Base-by-base conservation (phyloP, 2,329 filamentous ascomycete genomes). In the Daldinia sp. region DNA sequence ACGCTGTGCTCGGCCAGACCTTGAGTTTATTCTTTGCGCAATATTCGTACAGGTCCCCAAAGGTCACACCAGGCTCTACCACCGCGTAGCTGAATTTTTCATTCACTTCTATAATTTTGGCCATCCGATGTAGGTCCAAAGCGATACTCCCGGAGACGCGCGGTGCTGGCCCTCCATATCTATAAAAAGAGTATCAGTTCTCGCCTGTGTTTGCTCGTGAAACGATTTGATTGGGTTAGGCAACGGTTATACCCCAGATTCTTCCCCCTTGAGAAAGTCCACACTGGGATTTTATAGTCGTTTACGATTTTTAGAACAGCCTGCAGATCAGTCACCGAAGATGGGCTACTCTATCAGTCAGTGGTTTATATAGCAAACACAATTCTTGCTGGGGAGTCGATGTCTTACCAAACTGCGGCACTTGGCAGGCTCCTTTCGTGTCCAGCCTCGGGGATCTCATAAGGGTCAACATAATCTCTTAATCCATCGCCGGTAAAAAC, bases 121-220 rank as follows among this genome's bases (percentile, higher is more conserved):
- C 74, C 77, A 82, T 80, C 29, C 77, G 75, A 57, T 77, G 79
- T 1, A 83, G 71, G 62, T 83, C 79, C 15, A 84, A 65, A 0
- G 79, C 80, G 4, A 83, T 74, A 21, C 76, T 79, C 0, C 81
- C 81, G 1, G 75, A 77, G 11, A 82, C 75, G 5, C 80, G 71
- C 0, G 81, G 82, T 0, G 80, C 81, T 1, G 82, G 78, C 3
- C 82, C 82, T 10, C 82, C 82, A 58, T 84, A 84, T 9, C 79
- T 78, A 6, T 19, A n/a, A 4, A 6, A 4, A 6, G 32, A 2
- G 8, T 10, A 29, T 70, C 17, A 61, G 49, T 48, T 25, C 10
- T 30, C 11, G 17, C 10, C 19, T 15, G 13, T 15, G 55, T 17
- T 62, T 25, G 10, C n/a, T 9, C 1, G 29, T 25, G 11, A 6